Evolutionary conservation across 345 rosid genomes (phyloP), one percentile per base, ranked within the genome.

Genomic region (Dimocarpus longan): DNA sequence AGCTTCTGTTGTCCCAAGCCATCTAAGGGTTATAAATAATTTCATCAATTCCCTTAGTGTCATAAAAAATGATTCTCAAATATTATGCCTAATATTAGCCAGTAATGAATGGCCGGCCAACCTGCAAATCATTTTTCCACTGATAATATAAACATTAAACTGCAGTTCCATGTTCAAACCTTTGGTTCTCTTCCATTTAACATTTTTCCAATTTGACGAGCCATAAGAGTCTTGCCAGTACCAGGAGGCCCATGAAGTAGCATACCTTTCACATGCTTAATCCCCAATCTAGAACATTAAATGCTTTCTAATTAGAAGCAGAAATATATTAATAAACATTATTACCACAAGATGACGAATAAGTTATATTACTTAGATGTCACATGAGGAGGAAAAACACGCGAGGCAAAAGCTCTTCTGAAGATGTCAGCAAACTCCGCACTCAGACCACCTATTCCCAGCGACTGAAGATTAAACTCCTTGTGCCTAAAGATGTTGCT

Each of bases 171-270:
- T 43, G n/a, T 70, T 52, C 83, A 74, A 77, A 97, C 99, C 98
- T 97, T 97, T 82, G 99, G 99, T 71, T 97, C 98, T 85, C 83
- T 97, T 79, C 99, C 99, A 62, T 94, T 94, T 88, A 97, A 86
- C 95, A 97, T 93, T 84, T 94, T 97, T 78, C 99, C 99, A 83
- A 97, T 97, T 85, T 97, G 99, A 52, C 98, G 98, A 79, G 99
- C 99, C 92, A 97, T 97, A 56, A 94, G 93, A 77, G 99, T 97
- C 84, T 97, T 97, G 13, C 99, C 98, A 44, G 98, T 97, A 54
- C 99, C 99, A 79, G 98, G 99, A 84, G 99, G 99, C 60, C 99
- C 99, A 88, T 73, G 87, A 56, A 97, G 97, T 82, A 97, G 89
- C 98, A 97, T 94, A 12, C 99, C 99, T 73, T 97, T 97, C 42